These are phyloP conservation scores for Nymphaea colorata DNA, from an alignment of 164 flowering plant genomes.

Conservation along the genomic window DNA sequence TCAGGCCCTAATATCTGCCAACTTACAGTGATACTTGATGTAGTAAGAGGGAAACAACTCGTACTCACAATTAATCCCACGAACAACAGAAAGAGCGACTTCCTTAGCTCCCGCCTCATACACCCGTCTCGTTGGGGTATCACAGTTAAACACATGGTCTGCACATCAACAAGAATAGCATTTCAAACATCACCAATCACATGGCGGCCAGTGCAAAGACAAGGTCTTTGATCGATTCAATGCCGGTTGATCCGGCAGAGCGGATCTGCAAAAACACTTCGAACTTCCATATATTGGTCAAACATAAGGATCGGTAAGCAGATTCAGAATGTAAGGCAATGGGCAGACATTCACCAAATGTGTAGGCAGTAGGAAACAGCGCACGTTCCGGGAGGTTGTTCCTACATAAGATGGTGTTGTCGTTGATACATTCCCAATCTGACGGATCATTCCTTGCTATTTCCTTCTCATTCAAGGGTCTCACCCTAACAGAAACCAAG, in stretches of 20 bases:
- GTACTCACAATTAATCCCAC: slow-evolving; percentile 81
- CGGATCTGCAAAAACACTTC: neutral
- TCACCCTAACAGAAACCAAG: slow-evolving; percentile 83
- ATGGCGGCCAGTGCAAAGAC: neutral
- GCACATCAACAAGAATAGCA: slow-evolving; percentile 2
- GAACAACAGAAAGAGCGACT: slow-evolving; percentile 68
- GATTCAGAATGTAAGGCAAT: neutral
- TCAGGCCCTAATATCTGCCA: neutral
- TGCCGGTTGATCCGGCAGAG: too few species aligned
- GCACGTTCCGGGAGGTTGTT: slow-evolving; percentile 89
- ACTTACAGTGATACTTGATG: neutral
- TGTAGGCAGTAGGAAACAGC: slow-evolving; percentile 64
- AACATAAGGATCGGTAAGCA: neutral
- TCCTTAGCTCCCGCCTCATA: slow-evolving; percentile 75
- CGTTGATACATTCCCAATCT: slow-evolving; percentile 99
- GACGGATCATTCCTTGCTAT: slow-evolving; percentile 54
- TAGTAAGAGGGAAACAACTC: neutral
- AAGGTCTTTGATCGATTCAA: neutral
- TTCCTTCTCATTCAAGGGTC: slow-evolving; percentile 93
- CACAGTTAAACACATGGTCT: slow-evolving; percentile 75
- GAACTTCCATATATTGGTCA: neutral
- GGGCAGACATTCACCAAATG: slow-evolving; percentile 50
- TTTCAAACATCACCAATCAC: neutral
- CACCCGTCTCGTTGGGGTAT: slow-evolving; percentile 49
- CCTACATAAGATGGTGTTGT: slow-evolving; percentile 65